Conservation (phyloP, 2,329 filamentous ascomycete genomes). For the Talaromyces marneffei region DNA sequence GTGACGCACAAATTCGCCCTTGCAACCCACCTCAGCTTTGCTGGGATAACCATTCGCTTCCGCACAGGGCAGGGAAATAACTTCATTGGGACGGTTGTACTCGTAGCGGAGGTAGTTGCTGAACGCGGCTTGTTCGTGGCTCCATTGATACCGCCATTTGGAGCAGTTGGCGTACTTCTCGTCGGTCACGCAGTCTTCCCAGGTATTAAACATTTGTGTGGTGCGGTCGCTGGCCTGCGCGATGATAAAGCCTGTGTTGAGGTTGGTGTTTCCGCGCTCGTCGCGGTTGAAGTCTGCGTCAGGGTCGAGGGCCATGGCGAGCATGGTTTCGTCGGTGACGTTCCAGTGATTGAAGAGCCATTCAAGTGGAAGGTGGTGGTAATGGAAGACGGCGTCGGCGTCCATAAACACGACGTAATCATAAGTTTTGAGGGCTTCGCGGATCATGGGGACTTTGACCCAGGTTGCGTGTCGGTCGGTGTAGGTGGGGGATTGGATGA, state of each 20-base stretch:
- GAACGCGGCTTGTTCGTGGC: conserved; percentile 14
- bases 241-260: conserved; percentile 14
- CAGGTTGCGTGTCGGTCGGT: conserved; percentile 13
- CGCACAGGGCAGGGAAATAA: conserved; percentile 7
- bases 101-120: conserved; percentile 14
- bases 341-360: conserved; percentile 15
- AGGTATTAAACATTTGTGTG: conserved; percentile 10
- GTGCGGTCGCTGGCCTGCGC: conserved; percentile 12
- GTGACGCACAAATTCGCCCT: conserved; percentile 12
- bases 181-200: conserved; percentile 14
- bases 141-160: conserved; percentile 14
- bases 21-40: conserved; percentile 1
- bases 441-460: conserved; percentile 16
- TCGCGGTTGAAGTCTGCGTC: conserved; percentile 3
- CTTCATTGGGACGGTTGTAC: conserved; percentile 1
- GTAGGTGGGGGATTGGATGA: conserved; percentile 8
- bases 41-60: conserved; percentile 12
- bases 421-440: conserved; percentile 14
- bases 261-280: conserved; percentile 11
- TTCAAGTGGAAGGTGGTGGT: conserved; percentile 13
- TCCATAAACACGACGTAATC: conserved; percentile 15
- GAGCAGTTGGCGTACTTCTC: conserved; percentile 2
- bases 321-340: conserved; percentile 8
- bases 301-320: conserved; percentile 13
- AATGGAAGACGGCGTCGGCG: conserved; percentile 13